Evolutionary conservation across 1,284 basidiomycete species (phyloP).

Genomic region (Lentinus polychrous): DNA sequence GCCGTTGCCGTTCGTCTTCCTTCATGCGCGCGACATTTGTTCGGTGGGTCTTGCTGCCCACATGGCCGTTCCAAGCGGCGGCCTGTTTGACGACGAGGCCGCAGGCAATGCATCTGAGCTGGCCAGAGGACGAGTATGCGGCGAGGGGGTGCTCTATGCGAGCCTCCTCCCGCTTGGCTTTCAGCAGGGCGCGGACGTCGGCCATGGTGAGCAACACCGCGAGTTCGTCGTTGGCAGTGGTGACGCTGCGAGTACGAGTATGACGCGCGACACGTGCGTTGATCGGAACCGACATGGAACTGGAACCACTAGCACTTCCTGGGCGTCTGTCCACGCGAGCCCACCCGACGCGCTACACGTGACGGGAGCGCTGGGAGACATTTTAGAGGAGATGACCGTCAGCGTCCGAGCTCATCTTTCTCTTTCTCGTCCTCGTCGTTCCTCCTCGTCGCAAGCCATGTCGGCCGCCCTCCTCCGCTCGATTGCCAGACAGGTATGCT

Average conservation of each 20-base stretch:
- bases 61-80: conserved; percentile 77
- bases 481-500: conserved; percentile 41
- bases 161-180: conserved; percentile 68
- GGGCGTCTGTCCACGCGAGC: not conserved
- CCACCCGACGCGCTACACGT: not conserved
- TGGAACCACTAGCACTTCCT: too few species aligned
- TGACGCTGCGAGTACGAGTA: not conserved
- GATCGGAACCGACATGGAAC: not conserved
- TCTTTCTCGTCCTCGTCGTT: conserved; percentile 12
- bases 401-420: conserved; percentile 1
- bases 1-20: conserved; percentile 40
- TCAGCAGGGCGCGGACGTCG: conserved; percentile 67
- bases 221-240: not conserved
- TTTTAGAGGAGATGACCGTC: not conserved
- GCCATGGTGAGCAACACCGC: conserved; percentile 38
- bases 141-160: conserved; percentile 69
- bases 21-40: conserved; percentile 50
- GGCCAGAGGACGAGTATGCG: conserved; percentile 53
- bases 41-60: conserved; percentile 74
- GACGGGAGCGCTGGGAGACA: not conserved
- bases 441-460: conserved; percentile 17
- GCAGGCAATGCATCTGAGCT: conserved; percentile 67
- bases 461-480: conserved; percentile 29
- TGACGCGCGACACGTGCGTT: not conserved
- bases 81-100: conserved; percentile 59